Base-by-base conservation (phyloP, 1,139 yeast species). In the Lodderomyces pseudojiufengensis region DNA sequence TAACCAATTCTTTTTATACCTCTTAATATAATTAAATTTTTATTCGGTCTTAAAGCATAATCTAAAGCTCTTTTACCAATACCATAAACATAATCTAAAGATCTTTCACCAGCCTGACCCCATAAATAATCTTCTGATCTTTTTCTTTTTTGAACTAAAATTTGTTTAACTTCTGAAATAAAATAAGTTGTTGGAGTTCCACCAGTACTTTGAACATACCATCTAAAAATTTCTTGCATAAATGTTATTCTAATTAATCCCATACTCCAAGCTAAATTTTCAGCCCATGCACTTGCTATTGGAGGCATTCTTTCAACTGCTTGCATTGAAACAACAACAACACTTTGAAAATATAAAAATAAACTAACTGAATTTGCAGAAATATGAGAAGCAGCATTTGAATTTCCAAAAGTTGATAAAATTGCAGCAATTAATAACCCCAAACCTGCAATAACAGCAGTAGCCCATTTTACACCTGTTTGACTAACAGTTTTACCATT, bases 191-290 rank as follows among this genome's bases (percentile, higher is more conserved):
- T 61, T 30, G 92, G 88, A 1, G 69, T 61, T 33, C 94, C 94
- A 36, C 94, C 94, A 3, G 92, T 83, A 35, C 85, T 63, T 57
- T 84, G 87, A 32, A 84, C 76, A 49, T 80, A 84, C 94, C 94
- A 84, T 50, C 90, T 69, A 55, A 84, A 81, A 48, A 84, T 80
- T 39, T 78, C 66, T 58, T 82, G 90, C 88, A 84, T 82, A 50
- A 83, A 83, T 3, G 57, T 51, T 29, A 81, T 72, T 49, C 78
- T 65, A 47, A 84, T 83, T 42, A 84, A 65, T 1, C 94, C 94
- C 90, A 84, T 83, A 2, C 90, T 81, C 94, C 94, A 84, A 20
- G 85, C 85, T 55, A 84, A 69, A 51, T 84, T 84, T 54, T 81
- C 88, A 4, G 86, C 69, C 94, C 94, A 84, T 5, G 90, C 75